Conservation (phyloP, 306 rosid genomes). For the Quercus agrifolia region DNA sequence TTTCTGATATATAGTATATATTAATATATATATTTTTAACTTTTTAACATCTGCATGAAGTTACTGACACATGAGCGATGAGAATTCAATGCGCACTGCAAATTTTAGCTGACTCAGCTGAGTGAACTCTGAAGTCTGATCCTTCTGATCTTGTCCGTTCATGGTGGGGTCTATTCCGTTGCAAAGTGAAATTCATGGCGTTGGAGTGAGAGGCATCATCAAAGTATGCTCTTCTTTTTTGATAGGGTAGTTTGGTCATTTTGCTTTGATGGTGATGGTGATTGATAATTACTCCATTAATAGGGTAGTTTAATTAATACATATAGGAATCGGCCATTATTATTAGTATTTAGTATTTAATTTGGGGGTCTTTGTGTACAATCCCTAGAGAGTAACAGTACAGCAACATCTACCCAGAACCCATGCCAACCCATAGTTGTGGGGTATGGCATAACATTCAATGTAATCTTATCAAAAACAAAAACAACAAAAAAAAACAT, state of each 20-base stretch:
- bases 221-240: not conserved
- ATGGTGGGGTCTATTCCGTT: conserved; percentile 54
- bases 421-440: too few species aligned
- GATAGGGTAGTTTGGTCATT: conserved; percentile 35
- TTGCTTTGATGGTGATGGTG: not conserved
- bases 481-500: too few species aligned
- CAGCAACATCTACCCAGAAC: too few species aligned
- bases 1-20: not conserved
- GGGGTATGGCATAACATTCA: too few species aligned
- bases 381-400: conserved; percentile 37
- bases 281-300: conserved; percentile 24
- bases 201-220: conserved; percentile 28
- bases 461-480: too few species aligned
- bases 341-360: not conserved
- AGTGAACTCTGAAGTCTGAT: conserved; percentile 29
- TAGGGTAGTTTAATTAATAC: not conserved
- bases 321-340: conserved; percentile 27
- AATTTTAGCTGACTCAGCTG: conserved; percentile 26
- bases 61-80: conserved; percentile 14
- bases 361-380: conserved; percentile 11
- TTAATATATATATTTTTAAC: not conserved
- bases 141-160: conserved; percentile 28
- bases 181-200: conserved; percentile 14
- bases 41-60: conserved; percentile 19
- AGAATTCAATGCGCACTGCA: conserved; percentile 27